phyloP scores from a whole-genome alignment of 1,284 basidiomycete genomes.

The Somion occarium region DNA sequence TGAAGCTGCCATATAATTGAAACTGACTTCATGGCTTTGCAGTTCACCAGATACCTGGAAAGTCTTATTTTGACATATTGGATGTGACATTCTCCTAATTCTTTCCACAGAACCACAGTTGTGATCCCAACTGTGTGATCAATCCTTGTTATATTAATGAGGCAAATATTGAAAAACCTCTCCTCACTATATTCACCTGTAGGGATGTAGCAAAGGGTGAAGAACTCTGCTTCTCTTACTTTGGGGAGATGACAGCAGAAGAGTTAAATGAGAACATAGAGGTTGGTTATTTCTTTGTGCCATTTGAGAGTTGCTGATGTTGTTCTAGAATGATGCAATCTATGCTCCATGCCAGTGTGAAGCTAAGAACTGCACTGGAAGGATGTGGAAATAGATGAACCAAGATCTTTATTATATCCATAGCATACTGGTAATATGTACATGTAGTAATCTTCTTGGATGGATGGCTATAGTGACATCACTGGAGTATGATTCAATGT shows the following conservation, averaged over 20 bases:
- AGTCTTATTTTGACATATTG: conserved; percentile 21
- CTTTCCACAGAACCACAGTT: conserved; percentile 86
- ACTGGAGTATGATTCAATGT: no score
- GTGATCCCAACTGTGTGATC: conserved; percentile 78
- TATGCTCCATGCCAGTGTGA: conserved; percentile 52
- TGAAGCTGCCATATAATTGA: conserved; percentile 11
- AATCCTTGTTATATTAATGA: conserved; percentile 60
- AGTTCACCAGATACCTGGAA: conserved; percentile 71
- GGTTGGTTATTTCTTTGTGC: neutral
- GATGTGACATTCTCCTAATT: no score
- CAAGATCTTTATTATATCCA: neutral
- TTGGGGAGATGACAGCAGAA: conserved; percentile 46
- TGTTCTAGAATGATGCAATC: conserved; percentile 35
- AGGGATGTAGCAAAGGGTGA: conserved; percentile 61
- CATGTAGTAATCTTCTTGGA: no score
- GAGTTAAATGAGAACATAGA: conserved; percentile 12
- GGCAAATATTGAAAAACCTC: conserved; percentile 37
- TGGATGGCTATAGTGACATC: no score
- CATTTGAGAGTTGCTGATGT: conserved; percentile 6
- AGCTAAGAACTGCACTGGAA: conserved; percentile 29
- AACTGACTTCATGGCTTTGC: conserved; percentile 6
- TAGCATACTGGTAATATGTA: neutral
- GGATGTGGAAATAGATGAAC: conserved; percentile 25
- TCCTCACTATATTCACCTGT: conserved; percentile 66
- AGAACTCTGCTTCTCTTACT: conserved; percentile 82